A percentile compares a stretch with the other conserved stretches of the same genome.
Conservation (phyloP, 78 protist species). For the Isochrysis galbana region DNA sequence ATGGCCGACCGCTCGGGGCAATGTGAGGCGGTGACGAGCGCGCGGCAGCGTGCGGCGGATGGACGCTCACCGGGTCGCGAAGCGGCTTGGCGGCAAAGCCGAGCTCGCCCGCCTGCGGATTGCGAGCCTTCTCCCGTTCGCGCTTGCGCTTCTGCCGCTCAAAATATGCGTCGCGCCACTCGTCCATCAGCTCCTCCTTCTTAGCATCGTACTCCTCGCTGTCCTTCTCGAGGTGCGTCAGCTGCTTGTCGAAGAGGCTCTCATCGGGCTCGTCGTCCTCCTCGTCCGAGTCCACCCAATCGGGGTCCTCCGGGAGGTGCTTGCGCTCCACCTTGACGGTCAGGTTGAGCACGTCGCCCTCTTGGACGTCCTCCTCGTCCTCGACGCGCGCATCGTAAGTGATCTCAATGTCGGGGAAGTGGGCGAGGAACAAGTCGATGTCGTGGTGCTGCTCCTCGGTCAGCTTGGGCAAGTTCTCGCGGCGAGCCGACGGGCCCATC, state of each 20-base stretch:
- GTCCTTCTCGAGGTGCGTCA: not conserved
- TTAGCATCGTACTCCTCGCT: not conserved
- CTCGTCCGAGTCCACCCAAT: not conserved
- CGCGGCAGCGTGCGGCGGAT: no score
- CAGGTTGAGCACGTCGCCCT: slow-evolving; percentile 2
- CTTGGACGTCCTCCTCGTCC: slow-evolving; percentile 28
- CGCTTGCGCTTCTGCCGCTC: not conserved
- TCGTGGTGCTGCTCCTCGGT: not conserved
- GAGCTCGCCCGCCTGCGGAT: slow-evolving; percentile 8
- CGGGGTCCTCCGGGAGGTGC: not conserved
- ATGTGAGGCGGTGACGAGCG: no score
- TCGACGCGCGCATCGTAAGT: not conserved
- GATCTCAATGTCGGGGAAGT: not conserved
- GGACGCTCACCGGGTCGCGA: not conserved
- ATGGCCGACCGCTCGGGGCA: no score
- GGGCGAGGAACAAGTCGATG: not conserved
- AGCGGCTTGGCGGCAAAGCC: not conserved
- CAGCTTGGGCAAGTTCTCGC: not conserved
- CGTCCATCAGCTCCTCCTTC: slow-evolving; percentile 11
- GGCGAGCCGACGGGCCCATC: not conserved
- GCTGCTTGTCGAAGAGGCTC: not conserved
- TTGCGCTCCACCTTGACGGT: not conserved
- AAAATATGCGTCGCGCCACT: not conserved
- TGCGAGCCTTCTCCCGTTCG: not conserved
- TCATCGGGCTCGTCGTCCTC: slow-evolving; percentile 1